Evolutionary conservation across 305 asterid species (phyloP).

Genomic region (Solanum hybrid): DNA sequence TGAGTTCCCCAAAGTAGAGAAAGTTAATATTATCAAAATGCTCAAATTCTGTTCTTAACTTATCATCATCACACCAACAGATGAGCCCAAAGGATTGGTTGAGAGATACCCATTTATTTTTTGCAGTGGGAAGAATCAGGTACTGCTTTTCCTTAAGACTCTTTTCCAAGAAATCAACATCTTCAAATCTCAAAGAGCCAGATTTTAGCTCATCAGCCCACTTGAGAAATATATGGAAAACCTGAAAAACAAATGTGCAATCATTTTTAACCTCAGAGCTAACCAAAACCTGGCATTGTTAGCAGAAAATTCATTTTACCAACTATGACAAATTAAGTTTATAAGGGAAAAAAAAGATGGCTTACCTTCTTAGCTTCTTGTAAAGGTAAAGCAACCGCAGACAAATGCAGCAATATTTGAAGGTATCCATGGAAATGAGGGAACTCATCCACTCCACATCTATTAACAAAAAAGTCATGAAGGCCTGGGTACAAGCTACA

Average conservation of each 20-base stretch:
- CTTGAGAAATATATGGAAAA: constrained; percentile 52
- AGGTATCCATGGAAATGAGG: constrained; percentile 67
- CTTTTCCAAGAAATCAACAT: constrained; percentile 48
- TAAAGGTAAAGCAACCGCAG: constrained; percentile 52
- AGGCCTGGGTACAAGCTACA: constrained; percentile 56
- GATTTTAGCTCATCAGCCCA: constrained; percentile 67
- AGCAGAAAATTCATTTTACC: background rate
- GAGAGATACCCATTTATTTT: constrained; percentile 88
- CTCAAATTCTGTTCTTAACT: constrained; percentile 50
- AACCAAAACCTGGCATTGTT: background rate
- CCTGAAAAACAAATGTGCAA: constrained; percentile 29
- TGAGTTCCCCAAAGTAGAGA: constrained; percentile 52
- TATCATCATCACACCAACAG: constrained; percentile 82
- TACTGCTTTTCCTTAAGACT: constrained; percentile 47
- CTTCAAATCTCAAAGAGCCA: constrained; percentile 61
- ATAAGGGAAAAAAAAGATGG: background rate
- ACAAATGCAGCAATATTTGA: constrained; percentile 60
- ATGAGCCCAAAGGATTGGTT: constrained; percentile 63
- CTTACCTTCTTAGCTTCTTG: constrained; percentile 70
- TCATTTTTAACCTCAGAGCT: background rate
- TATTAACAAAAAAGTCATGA: constrained; percentile 73
- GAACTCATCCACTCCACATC: constrained; percentile 65
- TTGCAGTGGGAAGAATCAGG: constrained; percentile 71
- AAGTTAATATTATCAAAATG: constrained; percentile 52
- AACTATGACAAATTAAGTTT: background rate